Conservation (phyloP, 768 basidiomycete species). For the Dendrothele bispora region DNA sequence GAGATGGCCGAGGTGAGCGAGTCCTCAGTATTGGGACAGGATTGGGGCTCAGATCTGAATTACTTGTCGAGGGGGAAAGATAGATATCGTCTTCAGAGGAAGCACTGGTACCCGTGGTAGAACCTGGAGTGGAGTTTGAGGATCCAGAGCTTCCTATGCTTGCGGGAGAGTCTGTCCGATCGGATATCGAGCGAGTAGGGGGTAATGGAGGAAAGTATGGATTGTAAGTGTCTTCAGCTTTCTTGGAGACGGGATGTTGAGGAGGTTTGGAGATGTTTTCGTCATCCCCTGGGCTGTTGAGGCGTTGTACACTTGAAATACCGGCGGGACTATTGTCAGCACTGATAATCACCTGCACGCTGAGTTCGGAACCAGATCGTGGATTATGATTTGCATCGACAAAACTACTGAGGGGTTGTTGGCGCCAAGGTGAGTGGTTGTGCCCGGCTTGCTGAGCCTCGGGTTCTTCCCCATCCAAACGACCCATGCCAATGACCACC, state of each 20-base stretch:
- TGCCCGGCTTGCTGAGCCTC: no score
- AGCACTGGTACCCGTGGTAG: slow-evolving; percentile 1
- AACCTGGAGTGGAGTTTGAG: slow-evolving; percentile 8
- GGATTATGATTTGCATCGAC: no score
- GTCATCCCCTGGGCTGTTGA: no score
- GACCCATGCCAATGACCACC: slow-evolving; percentile 87
- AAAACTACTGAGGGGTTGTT: no score
- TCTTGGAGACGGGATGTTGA: not conserved
- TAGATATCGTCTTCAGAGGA: slow-evolving; percentile 5
- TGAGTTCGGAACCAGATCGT: no score
- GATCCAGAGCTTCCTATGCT: slow-evolving; percentile 2
- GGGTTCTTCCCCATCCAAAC: slow-evolving; percentile 52
- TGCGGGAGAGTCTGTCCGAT: not conserved
- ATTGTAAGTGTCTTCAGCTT: not conserved
- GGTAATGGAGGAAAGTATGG: slow-evolving; percentile 9
- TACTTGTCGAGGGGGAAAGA: not conserved
- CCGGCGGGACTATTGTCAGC: no score
- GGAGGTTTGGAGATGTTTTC: no score
- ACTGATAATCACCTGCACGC: no score
- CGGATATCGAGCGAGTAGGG: not conserved
- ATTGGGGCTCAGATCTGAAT: no score
- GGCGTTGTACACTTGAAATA: no score
- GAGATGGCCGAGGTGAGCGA: not conserved
- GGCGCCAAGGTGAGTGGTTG: no score
- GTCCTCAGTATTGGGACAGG: no score